Evolutionary conservation across 139 green algal species (phyloP), one percentile per base, ranked within the genome.

Genomic region (Closterium sp.): DNA sequence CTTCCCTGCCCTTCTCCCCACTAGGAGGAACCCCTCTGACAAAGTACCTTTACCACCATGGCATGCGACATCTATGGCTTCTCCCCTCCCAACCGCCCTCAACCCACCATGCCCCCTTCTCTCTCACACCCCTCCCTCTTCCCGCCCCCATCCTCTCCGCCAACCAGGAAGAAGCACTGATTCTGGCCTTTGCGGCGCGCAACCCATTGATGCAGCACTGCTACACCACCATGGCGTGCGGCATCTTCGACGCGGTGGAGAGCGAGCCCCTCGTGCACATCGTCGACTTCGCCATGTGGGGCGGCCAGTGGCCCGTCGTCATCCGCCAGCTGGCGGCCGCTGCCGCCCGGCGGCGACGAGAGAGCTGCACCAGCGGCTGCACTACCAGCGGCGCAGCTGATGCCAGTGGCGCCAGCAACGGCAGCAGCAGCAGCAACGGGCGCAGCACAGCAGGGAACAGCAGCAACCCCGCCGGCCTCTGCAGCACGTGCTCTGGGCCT

Each of bases 211-310:
- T 32, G 81, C 81, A 85, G 81, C n/a, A 34, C n/a, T 85, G 28
- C 81, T 85, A 85, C 81, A 85, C 81, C 38, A 66, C 35, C 25
- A 84, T 36, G 28, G 88, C 33, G 34, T n/a, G 88, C 35, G 88
- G 33, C 34, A 91, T 91, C 33, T 6, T 91, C 31, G 88, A 91
- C 23, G 88, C 88, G 2, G 4, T 91, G 3, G 88, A 91, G 35
- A 25, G 32, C 23, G 88, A 91, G 8, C 31, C 34, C 28, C 35
- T 32, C 25, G 81, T 91, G 4, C 88, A 91, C 88, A 91, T 91
- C n/a, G 88, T 91, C 3, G 88, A 91, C 88, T 91, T 91, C 64
- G 33, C 33, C 34, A 91, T 91, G 55, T 89, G 86, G 86, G 64
- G 35, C 55, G 86, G 86, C 28, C n/a, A 34, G 64, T 89, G 86